Evolutionary conservation across 2,329 filamentous ascomycete genomes (phyloP), one percentile per base, ranked within the genome.

Genomic region (Diaporthe helianthi): DNA sequence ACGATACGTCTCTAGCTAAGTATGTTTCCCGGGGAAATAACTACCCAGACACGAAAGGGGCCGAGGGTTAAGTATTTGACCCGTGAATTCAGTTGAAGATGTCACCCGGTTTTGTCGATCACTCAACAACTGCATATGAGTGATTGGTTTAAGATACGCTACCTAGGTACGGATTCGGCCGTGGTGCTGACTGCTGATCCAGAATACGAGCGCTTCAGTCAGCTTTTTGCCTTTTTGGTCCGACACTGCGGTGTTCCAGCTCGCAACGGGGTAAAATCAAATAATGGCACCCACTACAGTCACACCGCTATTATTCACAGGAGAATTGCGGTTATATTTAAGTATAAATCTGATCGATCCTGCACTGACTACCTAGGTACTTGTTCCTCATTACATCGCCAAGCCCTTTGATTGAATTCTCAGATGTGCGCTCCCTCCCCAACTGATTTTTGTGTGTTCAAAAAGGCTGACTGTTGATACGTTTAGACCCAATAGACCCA

Each of bases 191-290:
- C 58, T 24, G 58, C 9, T 0, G 12, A 33, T 10, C 13, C 7
- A 15, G 7, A 36, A 49, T 24, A 63, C 29, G 44, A 63, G 44
- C 58, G n/a, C 44, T 17, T 36, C 29, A 49, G 44, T 63, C 44
- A 63, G 58, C 58, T 63, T 63, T 33, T 49, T 49, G 29, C 19
- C 26, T 22, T n/a, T 31, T 33, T 5, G 12, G 26, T 49, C 44
- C 44, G 36, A 49, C 58, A 29, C 47, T 49, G 44, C 58, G 47
- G 47, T 13, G 7, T 36, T 49, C 24, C 58, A 63, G 58, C 58
- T 63, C 44, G 7, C 13, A 6, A n/a, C 13, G 13, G n/a, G 2
- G 19, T n/a, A 33, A 13, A 2, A 33, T 22, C 15, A 6, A 24
- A 17, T 19, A 12, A 19, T 12, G 13, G 15, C 13, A 24, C 2